Evolutionary conservation across 1,284 basidiomycete species (phyloP), one percentile per base, ranked within the genome.

Genomic region (Papiliotrema laurentii): DNA sequence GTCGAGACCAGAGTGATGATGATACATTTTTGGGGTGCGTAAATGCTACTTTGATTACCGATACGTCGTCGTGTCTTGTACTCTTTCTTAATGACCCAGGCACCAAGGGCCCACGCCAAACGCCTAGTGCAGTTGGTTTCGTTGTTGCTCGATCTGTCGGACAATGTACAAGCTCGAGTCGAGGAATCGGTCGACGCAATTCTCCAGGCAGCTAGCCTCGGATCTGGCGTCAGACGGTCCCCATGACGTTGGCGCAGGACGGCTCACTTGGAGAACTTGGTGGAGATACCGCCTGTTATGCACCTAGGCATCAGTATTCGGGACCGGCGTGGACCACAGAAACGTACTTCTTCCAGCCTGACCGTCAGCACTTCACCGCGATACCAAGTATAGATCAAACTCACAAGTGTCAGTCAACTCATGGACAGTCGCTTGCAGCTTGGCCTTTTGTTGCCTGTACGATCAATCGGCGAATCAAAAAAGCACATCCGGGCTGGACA

Each of bases 161-260:
- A 97, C 84, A 75, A 94, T 81, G 76, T 81, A 89, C 44, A 92
- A 74, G 62, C 85, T 89, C n/a, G 88, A 85, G 75, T 97, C 93
- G 59, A 97, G 78, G 78, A 97, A 97, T 50, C 93, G 81, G 59
- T 91, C 89, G 40, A 96, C 92, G 66, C 91, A 97, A 76, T 94
- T 94, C 53, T 81, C 78, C 40, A 97, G 79, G 70, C 93, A 97
- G 46, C 78, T 79, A 61, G 87, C 84, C 75, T 97, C 93, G 39
- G 81, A 48, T 50, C 69, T 68, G 22, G 35, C 6, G 33, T 50
- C 36, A 44, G 43, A 18, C 16, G n/a, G n/a, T n/a, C n/a, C n/a
- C n/a, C n/a, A n/a, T n/a, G 28, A 18, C 38, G 19, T 21, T 16
- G n/a, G 27, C n/a, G 43, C 26, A 14, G 16, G 25, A 14, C 25